phyloP scores from a whole-genome alignment of 306 rosid species.

The cucumber (Cucumis sativus) region Cucumber_9930_V3 NC_026659.2:2884001-2884500 shows the following conservation, averaged over 20 bases:
- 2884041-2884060: neutral
- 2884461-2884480: constrained; percentile 85
- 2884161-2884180: neutral
- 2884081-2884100: neutral
- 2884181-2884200: neutral
- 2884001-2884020: neutral
- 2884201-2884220: neutral
- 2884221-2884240: neutral
- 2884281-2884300: neutral
- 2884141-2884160: neutral
- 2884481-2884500: constrained; percentile 90
- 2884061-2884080: neutral
- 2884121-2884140: neutral
- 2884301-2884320: neutral
- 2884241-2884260: neutral
- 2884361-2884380: neutral
- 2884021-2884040: neutral
- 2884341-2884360: neutral
- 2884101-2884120: neutral
- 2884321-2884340: neutral
- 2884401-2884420: neutral
- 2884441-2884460: constrained; percentile 88
- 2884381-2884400: neutral
- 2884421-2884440: constrained; percentile 61
- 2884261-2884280: neutral